These are phyloP conservation scores for Alternaria rosae DNA, from an alignment of 2,329 filamentous ascomycete genomes.

Conservation along the genomic window DNA sequence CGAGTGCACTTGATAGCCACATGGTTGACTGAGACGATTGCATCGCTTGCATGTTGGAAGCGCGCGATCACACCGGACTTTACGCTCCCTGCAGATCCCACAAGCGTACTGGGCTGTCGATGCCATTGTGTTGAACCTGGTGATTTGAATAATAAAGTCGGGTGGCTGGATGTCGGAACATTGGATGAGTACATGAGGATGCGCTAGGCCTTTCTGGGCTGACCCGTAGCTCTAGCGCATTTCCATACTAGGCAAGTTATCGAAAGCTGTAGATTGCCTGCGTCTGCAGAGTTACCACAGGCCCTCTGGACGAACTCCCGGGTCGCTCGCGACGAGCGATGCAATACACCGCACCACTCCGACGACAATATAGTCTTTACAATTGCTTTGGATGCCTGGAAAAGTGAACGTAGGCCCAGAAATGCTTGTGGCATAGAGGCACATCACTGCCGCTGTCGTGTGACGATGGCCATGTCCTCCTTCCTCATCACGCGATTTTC, in stretches of 20 bases:
- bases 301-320: background rate
- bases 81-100: background rate
- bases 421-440: background rate
- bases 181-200: fast-evolving
- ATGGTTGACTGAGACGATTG: background rate
- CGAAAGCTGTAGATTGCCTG: background rate
- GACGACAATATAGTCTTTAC: background rate
- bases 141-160: background rate
- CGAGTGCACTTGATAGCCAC: background rate
- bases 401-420: background rate
- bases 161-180: background rate
- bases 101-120: slow-evolving; percentile 1
- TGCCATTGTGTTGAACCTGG: background rate
- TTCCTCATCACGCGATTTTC: too few species aligned
- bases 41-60: background rate
- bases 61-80: background rate
- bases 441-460: background rate
- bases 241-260: background rate
- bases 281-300: background rate
- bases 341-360: background rate
- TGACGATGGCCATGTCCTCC: too few species aligned
- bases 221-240: fast-evolving
- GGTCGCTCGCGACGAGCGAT: background rate
- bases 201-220: fast-evolving
- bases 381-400: background rate